Conservation (phyloP, 2,329 filamentous ascomycete species). For the Parafenestella ontariensis region DNA sequence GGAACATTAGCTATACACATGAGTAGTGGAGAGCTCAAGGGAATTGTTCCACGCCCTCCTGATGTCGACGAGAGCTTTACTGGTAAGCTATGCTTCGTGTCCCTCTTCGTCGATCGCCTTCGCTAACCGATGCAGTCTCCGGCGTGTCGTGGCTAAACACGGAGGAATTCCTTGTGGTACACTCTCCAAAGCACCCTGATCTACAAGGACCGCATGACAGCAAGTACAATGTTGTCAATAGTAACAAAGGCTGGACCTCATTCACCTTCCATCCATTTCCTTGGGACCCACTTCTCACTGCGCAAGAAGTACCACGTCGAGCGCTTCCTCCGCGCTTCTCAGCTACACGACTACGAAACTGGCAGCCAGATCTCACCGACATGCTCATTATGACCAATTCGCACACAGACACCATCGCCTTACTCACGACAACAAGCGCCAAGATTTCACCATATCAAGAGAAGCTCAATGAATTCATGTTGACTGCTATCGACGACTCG, state of each 20-base stretch:
- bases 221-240: slow-evolving; percentile 75
- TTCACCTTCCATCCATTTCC: slow-evolving; percentile 78
- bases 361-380: slow-evolving; percentile 80
- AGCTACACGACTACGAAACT: slow-evolving; percentile 77
- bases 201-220: slow-evolving; percentile 64
- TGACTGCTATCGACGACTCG: slow-evolving; percentile 76
- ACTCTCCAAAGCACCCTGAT: slow-evolving; percentile 56
- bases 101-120: neutral
- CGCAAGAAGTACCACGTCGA: slow-evolving; percentile 62
- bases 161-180: slow-evolving; percentile 79
- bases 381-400: slow-evolving; percentile 83
- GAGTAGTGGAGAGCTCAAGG: slow-evolving; percentile 78
- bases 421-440: slow-evolving; percentile 76
- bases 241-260: slow-evolving; percentile 63
- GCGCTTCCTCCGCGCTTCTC: slow-evolving; percentile 74
- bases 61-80: slow-evolving; percentile 68
- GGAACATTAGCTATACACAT: slow-evolving; percentile 85
- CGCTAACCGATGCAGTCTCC: slow-evolving; percentile 63
- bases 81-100: slow-evolving; percentile 59
- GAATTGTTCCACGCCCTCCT: slow-evolving; percentile 78
- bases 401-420: slow-evolving; percentile 76
- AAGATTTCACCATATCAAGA: slow-evolving; percentile 68
- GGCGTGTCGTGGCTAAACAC: slow-evolving; percentile 90
- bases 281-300: slow-evolving; percentile 54
- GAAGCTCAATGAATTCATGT: slow-evolving; percentile 74